Base-by-base conservation (phyloP, 345 rosid species). In the Gossypium mustelinum region DNA sequence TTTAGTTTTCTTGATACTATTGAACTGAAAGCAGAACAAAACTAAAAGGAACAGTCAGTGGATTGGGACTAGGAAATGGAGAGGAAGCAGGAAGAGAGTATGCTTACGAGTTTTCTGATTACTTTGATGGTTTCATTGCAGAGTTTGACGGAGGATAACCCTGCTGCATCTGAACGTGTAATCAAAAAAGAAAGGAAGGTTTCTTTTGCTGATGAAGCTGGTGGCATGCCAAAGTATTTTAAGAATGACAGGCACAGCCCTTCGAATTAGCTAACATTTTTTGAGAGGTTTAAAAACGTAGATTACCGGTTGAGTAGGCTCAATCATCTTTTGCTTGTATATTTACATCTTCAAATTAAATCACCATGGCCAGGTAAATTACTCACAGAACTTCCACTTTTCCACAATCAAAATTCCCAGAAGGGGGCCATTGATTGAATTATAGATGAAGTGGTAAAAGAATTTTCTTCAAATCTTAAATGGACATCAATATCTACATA, bases 151-250 rank as follows among this genome's bases (percentile, higher is more conserved):
- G 86, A 68, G 67, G 84, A 80, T 3, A 74, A 78, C 47, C 65
- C 83, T 75, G 25, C 80, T 55, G 75, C 67, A 50, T 50, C 83
- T 25, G 79, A 77, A 63, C 79, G 80, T 72, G 75, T 2, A 24
- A 74, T 61, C 65, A 78, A 27, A 70, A 84, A 80, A 77, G 80
- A 82, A 86, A 85, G 84, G 64, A 92, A 89, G 86, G 90, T 94
- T 55, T 82, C 72, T 51, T 94, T 94, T 79, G 97, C 98, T 22
- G 97, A 94, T 74, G 98, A 94, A 81, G 89, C 86, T 55, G 97
- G 98, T 56, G 93, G 92, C 85, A 92, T 78, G 84, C 90, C 80
- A 89, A 85, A 3, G 85, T 84, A 86, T 59, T 86, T 90, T 63
- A 81, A 84, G 81, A 61, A 79, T 73, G 89, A 85, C 73, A 76